Percentiles rank a stretch among this genome's conserved stretches.
Conservation (phyloP, 495 filamentous ascomycete species). For the Neurospora tetrasperma region DNA sequence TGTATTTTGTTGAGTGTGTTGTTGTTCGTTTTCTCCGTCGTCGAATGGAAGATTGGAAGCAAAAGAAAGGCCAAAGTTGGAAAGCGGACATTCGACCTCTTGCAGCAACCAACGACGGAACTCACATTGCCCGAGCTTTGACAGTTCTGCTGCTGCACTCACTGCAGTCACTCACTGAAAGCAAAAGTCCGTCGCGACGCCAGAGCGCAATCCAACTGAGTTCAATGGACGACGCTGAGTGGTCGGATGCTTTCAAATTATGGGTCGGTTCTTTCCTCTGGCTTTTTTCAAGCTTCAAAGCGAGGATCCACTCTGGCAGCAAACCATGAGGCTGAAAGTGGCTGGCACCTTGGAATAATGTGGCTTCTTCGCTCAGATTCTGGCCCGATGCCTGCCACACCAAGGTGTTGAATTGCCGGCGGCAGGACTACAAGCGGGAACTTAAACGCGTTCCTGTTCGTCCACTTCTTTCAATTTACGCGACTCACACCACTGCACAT, state of each 20-base stretch:
- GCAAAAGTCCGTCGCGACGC: neutral
- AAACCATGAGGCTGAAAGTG: neutral
- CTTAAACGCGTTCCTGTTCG: conserved; percentile 6
- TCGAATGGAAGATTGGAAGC: neutral
- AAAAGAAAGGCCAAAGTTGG: neutral
- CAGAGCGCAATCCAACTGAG: neutral
- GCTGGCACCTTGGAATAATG: neutral
- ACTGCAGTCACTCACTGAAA: neutral
- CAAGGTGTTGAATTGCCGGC: neutral
- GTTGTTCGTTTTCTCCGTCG: neutral
- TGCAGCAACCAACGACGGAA: too few species aligned
- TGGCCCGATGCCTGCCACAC: neutral
- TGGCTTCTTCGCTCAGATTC: neutral
- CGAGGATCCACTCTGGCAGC: neutral
- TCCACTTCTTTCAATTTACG: conserved; percentile 15
- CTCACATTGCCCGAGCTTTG: neutral
- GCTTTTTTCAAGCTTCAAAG: neutral
- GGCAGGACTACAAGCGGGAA: neutral
- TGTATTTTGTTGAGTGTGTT: neutral
- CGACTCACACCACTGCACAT: conserved; percentile 7
- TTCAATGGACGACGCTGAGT: neutral
- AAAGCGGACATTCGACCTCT: neutral
- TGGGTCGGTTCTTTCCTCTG: neutral
- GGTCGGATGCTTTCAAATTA: neutral
- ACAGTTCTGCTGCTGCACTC: neutral